phyloP scores from a whole-genome alignment of 495 filamentous ascomycete genomes.

The Neurospora tetraspora region DNA sequence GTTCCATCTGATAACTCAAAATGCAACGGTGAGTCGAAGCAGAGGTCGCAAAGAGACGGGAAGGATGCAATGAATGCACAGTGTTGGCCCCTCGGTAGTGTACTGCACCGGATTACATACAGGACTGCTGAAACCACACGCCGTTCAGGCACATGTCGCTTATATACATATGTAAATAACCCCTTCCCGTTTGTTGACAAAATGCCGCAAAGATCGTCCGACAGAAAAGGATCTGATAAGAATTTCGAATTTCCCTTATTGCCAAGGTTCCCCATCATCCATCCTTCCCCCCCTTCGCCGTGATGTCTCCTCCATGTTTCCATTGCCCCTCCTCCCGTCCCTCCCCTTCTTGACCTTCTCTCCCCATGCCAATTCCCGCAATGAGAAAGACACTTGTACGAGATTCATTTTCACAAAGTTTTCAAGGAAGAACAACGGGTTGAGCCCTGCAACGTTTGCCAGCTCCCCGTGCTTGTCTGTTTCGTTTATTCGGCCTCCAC shows the following conservation, averaged over 20 bases:
- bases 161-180: neutral
- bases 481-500: neutral
- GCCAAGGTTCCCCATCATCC: conserved; percentile 10
- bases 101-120: neutral
- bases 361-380: neutral
- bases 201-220: conserved; percentile 16
- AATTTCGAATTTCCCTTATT: conserved; percentile 23
- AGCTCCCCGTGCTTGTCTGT: neutral
- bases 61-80: neutral
- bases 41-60: neutral
- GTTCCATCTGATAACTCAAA: conserved; percentile 28
- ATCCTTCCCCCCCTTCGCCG: neutral
- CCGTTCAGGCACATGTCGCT: neutral
- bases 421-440: neutral
- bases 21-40: neutral
- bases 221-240: conserved; percentile 31
- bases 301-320: neutral
- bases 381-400: neutral
- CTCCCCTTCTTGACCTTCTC: neutral
- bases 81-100: neutral
- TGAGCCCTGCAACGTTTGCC: neutral
- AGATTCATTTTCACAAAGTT: neutral
- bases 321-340: neutral
- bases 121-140: neutral
- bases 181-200: conserved; percentile 4